A percentile compares a stretch with the other conserved stretches of the same genome.
These are phyloP conservation scores for Macrophomina pseudophaseolina DNA, from an alignment of 2,329 filamentous ascomycete genomes.

Conservation along the genomic window DNA sequence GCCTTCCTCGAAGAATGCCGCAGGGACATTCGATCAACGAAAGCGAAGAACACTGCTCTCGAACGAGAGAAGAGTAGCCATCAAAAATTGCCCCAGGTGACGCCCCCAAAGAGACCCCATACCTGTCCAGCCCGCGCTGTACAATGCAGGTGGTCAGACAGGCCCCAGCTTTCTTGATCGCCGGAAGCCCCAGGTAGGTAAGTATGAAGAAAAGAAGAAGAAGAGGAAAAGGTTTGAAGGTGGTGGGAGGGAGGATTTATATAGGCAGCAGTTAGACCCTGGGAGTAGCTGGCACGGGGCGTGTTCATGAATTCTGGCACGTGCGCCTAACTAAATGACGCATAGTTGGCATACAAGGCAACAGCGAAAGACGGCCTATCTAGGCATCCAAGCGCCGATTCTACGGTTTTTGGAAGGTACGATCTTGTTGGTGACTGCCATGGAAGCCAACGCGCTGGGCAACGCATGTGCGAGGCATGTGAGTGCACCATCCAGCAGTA, in stretches of 20 bases:
- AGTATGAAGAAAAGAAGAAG: slow-evolving; percentile 1
- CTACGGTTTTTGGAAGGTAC: too few relatives aligned
- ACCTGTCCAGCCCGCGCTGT: not conserved
- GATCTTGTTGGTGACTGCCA: too few relatives aligned
- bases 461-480: too few relatives aligned
- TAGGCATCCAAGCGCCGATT: too few relatives aligned
- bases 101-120: not conserved
- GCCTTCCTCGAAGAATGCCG: slow-evolving; percentile 5
- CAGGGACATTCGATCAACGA: not conserved
- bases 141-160: not conserved
- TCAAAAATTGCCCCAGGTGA: slow-evolving; percentile 6
- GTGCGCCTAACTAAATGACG: too few relatives aligned
- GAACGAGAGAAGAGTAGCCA: not conserved
- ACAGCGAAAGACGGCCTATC: too few relatives aligned
- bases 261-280: not conserved
- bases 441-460: too few relatives aligned
- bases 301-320: too few relatives aligned
- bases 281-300: not conserved
- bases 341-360: too few relatives aligned
- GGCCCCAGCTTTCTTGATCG: not conserved
- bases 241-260: not conserved
- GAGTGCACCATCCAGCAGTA: too few relatives aligned
- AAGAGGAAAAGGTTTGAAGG: not conserved
- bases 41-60: not conserved
- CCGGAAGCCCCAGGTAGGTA: not conserved